These are phyloP conservation scores for Tetradesmus obliquus DNA, from an alignment of 139 green algal species.

Conservation along the genomic window DNA sequence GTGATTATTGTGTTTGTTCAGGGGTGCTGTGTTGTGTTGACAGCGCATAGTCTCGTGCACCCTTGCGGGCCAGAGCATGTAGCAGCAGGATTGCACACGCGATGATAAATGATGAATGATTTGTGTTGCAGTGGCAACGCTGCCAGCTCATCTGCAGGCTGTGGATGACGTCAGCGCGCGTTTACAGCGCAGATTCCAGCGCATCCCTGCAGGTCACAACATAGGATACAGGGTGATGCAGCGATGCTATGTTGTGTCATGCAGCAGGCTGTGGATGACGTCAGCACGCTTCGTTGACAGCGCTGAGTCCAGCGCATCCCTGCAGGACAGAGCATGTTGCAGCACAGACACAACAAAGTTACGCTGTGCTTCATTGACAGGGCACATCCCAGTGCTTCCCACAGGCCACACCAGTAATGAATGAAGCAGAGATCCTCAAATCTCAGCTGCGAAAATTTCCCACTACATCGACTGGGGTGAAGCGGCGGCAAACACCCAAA, in stretches of 20 bases:
- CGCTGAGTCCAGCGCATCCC: slow-evolving; percentile 86
- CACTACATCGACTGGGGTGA: too few species aligned
- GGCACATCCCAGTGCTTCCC: background rate
- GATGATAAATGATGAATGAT: too few species aligned
- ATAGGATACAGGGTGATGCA: too few species aligned
- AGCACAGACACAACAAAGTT: background rate
- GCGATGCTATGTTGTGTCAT: slow-evolving; percentile 58
- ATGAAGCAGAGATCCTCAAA: too few species aligned
- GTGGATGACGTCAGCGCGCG: background rate
- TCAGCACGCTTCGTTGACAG: slow-evolving; percentile 69
- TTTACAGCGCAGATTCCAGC: background rate
- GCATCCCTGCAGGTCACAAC: background rate
- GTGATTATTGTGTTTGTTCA: background rate
- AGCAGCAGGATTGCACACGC: background rate
- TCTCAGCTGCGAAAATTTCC: too few species aligned
- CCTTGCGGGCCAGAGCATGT: background rate
- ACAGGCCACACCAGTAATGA: too few species aligned
- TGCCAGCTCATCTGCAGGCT: too few species aligned
- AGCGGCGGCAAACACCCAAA: too few species aligned
- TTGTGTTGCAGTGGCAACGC: too few species aligned
- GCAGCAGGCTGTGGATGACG: slow-evolving; percentile 84
- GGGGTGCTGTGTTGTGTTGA: background rate
- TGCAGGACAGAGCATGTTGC: slow-evolving; percentile 34
- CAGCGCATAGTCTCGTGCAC: background rate
- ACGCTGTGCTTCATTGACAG: background rate